Evolutionary conservation across 768 basidiomycete genomes (phyloP).

Genomic region (Tricholoma flavovirens): DNA sequence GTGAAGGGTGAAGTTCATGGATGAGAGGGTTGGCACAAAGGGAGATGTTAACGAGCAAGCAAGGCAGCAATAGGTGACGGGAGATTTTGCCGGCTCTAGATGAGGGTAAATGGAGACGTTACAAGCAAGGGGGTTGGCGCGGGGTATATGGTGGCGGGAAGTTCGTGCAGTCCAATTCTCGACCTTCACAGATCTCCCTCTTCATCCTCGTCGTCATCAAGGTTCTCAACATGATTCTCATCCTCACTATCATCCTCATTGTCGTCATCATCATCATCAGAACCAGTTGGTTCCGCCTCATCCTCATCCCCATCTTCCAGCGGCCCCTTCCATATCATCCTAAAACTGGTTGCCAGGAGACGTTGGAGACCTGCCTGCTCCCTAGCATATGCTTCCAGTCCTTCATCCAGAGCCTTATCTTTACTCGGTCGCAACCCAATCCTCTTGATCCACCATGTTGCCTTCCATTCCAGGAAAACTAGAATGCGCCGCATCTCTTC

Average conservation of each 20-base stretch:
- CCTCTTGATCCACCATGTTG: constrained; percentile 11
- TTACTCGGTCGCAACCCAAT: background rate
- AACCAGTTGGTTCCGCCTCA: background rate
- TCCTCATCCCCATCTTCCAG: background rate
- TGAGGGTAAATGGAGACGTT: too few relatives aligned
- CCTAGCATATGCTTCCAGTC: background rate
- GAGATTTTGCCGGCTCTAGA: too few relatives aligned
- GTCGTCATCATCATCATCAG: background rate
- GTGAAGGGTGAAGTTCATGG: too few relatives aligned
- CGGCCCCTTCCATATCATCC: background rate
- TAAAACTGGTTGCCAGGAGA: background rate
- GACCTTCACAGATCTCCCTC: background rate
- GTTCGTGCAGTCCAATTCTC: too few relatives aligned
- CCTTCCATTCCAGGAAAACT: constrained; percentile 18
- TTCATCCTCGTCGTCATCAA: background rate
- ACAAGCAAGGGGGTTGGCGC: too few relatives aligned
- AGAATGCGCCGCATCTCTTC: constrained; percentile 24
- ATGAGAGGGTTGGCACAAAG: too few relatives aligned
- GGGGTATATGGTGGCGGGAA: too few relatives aligned
- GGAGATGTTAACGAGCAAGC: too few relatives aligned
- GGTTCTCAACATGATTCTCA: background rate
- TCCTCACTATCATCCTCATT: background rate
- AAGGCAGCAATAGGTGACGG: too few relatives aligned
- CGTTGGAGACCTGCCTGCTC: background rate
- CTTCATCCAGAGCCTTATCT: background rate